These are phyloP conservation scores for Cicer cuneatum DNA, from an alignment of 306 rosid species.

Conservation along the genomic window DNA sequence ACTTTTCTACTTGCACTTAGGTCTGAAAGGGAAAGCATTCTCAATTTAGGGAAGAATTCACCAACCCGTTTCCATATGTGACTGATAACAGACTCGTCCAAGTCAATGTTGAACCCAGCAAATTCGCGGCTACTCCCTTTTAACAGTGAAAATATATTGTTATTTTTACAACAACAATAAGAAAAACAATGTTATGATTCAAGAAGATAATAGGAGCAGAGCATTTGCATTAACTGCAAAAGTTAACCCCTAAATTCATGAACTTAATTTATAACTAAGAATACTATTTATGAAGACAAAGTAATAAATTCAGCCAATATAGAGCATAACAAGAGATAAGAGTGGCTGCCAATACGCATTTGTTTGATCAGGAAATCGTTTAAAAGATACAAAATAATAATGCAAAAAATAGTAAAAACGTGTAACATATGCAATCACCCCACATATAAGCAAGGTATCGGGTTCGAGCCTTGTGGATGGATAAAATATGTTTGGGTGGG, in stretches of 20 bases:
- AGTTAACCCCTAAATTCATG: background rate
- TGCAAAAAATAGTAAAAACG: slow-evolving; percentile 3
- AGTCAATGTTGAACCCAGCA: slow-evolving; percentile 75
- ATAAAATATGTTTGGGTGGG: no score
- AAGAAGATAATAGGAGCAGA: slow-evolving; percentile 23
- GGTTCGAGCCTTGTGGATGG: no score
- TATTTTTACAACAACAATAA: slow-evolving; percentile 1
- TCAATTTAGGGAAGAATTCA: slow-evolving; percentile 79
- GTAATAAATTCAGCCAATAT: slow-evolving; percentile 10
- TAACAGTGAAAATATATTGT: slow-evolving; percentile 24
- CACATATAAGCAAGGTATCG: no score
- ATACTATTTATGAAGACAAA: background rate
- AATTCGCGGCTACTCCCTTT: slow-evolving; percentile 97
- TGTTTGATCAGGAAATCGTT: slow-evolving; percentile 16
- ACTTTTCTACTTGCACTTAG: slow-evolving; percentile 63
- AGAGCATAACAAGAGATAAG: slow-evolving; percentile 18
- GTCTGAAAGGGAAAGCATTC: slow-evolving; percentile 62
- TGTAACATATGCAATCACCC: slow-evolving; percentile 19
- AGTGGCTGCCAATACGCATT: slow-evolving; percentile 3
- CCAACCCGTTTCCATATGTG: slow-evolving; percentile 77
- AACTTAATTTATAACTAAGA: background rate
- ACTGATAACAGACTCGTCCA: slow-evolving; percentile 65
- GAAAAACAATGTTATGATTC: slow-evolving; percentile 24
- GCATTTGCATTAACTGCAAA: slow-evolving; percentile 35
- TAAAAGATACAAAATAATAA: background rate